Conservation (phyloP, 148 eudicot genomes). For the Dysphania ambrosioides region DNA sequence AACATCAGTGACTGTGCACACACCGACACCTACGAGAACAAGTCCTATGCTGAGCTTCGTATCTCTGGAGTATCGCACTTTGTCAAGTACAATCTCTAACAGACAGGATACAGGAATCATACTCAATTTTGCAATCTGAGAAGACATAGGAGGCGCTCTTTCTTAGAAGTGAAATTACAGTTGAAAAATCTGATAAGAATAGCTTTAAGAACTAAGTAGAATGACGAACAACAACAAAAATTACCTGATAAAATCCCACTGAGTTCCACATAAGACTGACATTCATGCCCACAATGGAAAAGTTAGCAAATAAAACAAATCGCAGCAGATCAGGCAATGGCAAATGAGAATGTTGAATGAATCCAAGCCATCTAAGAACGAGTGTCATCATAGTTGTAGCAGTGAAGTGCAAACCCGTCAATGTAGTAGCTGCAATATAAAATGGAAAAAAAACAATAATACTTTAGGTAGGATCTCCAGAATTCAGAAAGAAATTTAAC, state of each 20-base stretch:
- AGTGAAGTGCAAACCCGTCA: conserved; percentile 87
- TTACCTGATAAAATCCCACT: conserved; percentile 96
- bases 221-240: not conserved
- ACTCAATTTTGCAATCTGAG: conserved; percentile 86
- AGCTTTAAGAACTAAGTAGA: not conserved
- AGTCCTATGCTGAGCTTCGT: conserved; percentile 85
- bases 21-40: conserved; percentile 86
- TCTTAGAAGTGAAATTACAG: conserved; percentile 9
- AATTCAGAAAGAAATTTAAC: not conserved
- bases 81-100: conserved; percentile 78
- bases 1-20: conserved; percentile 93
- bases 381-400: conserved; percentile 82
- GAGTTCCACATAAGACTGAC: conserved; percentile 97
- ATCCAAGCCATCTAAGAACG: conserved; percentile 81
- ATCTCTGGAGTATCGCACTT: conserved; percentile 83
- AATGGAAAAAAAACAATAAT: not conserved
- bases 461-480: not conserved
- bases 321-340: conserved; percentile 71
- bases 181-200: not conserved
- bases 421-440: conserved; percentile 75
- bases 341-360: conserved; percentile 84
- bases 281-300: conserved; percentile 95
- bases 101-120: conserved; percentile 95
- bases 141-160: not conserved
- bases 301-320: conserved; percentile 86